Percentiles rank a stretch among this genome's conserved stretches.
phyloP scores from a whole-genome alignment of 2,329 filamentous ascomycete genomes.

The Cercospora citrullina region DNA sequence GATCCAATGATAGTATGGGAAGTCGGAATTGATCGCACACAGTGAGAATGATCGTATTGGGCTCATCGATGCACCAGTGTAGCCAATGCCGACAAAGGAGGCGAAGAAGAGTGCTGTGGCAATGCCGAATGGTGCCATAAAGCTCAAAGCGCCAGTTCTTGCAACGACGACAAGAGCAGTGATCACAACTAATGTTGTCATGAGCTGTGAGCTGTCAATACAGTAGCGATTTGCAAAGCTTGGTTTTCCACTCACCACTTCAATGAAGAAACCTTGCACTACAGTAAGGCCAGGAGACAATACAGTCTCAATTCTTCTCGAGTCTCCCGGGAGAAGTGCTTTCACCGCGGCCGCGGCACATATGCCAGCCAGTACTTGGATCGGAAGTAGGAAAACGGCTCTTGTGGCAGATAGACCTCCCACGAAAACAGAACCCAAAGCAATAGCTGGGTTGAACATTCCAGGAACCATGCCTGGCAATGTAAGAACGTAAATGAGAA shows the following conservation, averaged over 20 bases:
- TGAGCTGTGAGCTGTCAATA: slow-evolving; percentile 31
- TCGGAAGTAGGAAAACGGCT: slow-evolving; percentile 33
- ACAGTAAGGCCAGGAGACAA: slow-evolving; percentile 30
- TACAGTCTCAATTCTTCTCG: slow-evolving; percentile 33
- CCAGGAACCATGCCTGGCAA: slow-evolving; percentile 37
- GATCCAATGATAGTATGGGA: slow-evolving; percentile 36
- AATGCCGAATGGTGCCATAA: slow-evolving; percentile 31
- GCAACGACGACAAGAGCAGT: slow-evolving; percentile 37
- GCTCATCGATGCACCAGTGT: slow-evolving; percentile 38
- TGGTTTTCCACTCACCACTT: slow-evolving; percentile 31
- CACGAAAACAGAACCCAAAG: slow-evolving; percentile 35
- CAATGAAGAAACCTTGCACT: slow-evolving; percentile 39
- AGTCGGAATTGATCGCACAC: slow-evolving; percentile 32
- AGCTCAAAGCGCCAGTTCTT: slow-evolving; percentile 37
- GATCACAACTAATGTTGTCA: slow-evolving; percentile 35
- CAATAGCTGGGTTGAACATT: slow-evolving; percentile 37
- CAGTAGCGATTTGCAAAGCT: background rate
- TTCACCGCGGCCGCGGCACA: slow-evolving; percentile 35
- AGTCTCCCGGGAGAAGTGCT: slow-evolving; percentile 34
- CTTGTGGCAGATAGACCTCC: slow-evolving; percentile 30
- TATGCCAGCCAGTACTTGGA: slow-evolving; percentile 37
- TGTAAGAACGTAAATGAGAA: slow-evolving; percentile 36
- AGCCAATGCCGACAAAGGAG: slow-evolving; percentile 34
- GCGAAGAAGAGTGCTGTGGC: slow-evolving; percentile 28
- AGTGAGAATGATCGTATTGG: slow-evolving; percentile 38